Evolutionary conservation across 352 stramenopile genomes (phyloP), one percentile per base, ranked within the genome.

Genomic region (Phytophthora meadii): DNA sequence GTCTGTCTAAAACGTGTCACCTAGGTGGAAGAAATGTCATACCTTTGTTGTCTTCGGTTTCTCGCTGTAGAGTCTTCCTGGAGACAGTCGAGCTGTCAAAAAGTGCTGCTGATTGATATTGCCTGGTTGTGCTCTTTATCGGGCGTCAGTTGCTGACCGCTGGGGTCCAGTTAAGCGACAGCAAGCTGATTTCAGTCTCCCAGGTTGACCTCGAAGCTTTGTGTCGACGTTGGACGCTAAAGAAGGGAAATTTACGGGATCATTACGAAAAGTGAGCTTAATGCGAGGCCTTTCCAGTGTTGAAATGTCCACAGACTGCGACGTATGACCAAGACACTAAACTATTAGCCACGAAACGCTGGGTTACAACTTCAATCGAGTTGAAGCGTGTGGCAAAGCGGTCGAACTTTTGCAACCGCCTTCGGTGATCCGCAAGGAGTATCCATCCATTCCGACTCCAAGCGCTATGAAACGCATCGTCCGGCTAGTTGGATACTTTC

Each of bases 11-110:
- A 32, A 32, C 28, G 28, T 10, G 28, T 36, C 8, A 36, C 30
- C 9, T 36, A 36, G 19, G 42, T n/a, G 54, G 40, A 44, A 19
- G 24, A 32, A 56, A 44, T 24, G n/a, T 9, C 22, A 19, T 25
- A 32, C 34, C 39, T 17, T 22, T 27, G 36, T 24, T 25, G n/a
- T 36, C 37, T 61, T 56, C 55, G 55, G 55, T 64, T 56, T 64
- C 55, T 56, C 34, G 34, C 24, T 7, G 28, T 19, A 59, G 39
- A 10, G 30, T n/a, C 11, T 17, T 25, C 47, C 17, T 8, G 36
- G 22, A 40, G 27, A 42, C 22, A 4, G 17, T 39, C 50, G 34
- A 48, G 37, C 9, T 25, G 45, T 39, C 30, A 36, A 36, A 36
- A 36, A 36, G 30, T 36, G 9, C 30, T 34, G 27, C 27, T 30